Conservation (phyloP, 2,329 filamentous ascomycete species). For the Ilyonectria robusta region DNA sequence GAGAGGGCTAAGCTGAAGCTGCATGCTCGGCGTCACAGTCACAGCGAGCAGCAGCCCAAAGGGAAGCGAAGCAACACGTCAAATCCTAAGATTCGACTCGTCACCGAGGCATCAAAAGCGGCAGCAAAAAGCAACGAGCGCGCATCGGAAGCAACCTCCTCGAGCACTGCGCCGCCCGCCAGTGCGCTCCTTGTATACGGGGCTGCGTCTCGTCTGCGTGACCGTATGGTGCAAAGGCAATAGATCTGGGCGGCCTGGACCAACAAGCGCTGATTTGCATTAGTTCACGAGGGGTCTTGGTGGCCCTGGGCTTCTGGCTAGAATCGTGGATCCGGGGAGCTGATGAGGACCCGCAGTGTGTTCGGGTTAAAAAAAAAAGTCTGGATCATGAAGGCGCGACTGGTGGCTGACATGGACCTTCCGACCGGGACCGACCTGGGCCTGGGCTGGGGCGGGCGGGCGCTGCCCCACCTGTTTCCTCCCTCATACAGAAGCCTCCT, state of each 20-base stretch:
- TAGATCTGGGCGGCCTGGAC: neutral
- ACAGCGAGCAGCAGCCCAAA: neutral
- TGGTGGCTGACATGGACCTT: neutral
- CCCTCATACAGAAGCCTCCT: neutral
- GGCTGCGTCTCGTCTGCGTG: no score
- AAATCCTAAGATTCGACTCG: slow-evolving; percentile 6
- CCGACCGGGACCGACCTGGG: neutral
- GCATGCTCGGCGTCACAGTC: neutral
- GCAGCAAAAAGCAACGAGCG: slow-evolving; percentile 20
- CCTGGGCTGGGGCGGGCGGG: neutral
- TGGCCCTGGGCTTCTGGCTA: neutral
- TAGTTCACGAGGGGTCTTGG: neutral
- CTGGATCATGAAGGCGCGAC: neutral
- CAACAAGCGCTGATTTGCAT: neutral
- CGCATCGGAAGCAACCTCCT: neutral
- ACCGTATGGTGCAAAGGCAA: neutral
- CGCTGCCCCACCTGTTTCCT: slow-evolving; percentile 1
- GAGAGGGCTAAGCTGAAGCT: neutral
- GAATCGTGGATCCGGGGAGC: neutral
- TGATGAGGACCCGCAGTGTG: neutral
- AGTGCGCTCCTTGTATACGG: neutral
- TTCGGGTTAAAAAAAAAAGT: neutral
- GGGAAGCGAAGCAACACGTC: neutral
- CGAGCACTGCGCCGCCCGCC: neutral
- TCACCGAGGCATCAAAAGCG: slow-evolving; percentile 2